phyloP scores from a whole-genome alignment of 352 stramenopile genomes.

The Pythium utonaiense region DNA sequence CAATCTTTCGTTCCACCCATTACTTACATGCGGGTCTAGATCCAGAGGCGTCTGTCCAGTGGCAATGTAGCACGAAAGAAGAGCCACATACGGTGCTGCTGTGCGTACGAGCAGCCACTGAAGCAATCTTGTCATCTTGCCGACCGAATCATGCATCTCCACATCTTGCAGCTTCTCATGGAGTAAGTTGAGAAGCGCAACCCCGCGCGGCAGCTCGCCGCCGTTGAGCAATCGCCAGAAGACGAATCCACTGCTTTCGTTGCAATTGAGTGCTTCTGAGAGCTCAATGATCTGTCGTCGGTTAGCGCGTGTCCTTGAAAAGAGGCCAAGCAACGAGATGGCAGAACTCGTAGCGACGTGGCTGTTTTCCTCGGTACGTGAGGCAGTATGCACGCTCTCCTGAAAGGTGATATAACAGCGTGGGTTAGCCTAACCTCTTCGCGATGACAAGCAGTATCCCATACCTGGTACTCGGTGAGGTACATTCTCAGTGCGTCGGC shows the following conservation, averaged over 20 bases:
- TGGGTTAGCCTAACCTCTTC: too few species aligned
- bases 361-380: too few species aligned
- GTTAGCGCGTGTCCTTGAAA: slow-evolving; percentile 7
- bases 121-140: slow-evolving; percentile 29
- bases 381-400: too few species aligned
- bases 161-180: slow-evolving; percentile 32
- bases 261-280: not conserved
- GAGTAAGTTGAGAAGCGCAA: slow-evolving; percentile 49
- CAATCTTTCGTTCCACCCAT: not conserved
- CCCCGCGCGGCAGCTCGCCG: slow-evolving; percentile 46
- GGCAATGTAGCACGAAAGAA: slow-evolving; percentile 47
- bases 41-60: slow-evolving; percentile 38
- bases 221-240: slow-evolving; percentile 13
- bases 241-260: not conserved
- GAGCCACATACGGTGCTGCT: slow-evolving; percentile 44
- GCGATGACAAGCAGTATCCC: not conserved
- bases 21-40: slow-evolving; percentile 53
- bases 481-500: slow-evolving; percentile 49
- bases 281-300: slow-evolving; percentile 6
- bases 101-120: slow-evolving; percentile 59
- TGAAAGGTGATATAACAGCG: too few species aligned
- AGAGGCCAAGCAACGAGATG: slow-evolving; percentile 10
- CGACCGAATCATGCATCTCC: slow-evolving; percentile 34
- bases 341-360: not conserved
- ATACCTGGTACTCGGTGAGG: slow-evolving; percentile 50